phyloP scores from a whole-genome alignment of 306 rosid genomes.

The Adenanthera pavonina region DNA sequence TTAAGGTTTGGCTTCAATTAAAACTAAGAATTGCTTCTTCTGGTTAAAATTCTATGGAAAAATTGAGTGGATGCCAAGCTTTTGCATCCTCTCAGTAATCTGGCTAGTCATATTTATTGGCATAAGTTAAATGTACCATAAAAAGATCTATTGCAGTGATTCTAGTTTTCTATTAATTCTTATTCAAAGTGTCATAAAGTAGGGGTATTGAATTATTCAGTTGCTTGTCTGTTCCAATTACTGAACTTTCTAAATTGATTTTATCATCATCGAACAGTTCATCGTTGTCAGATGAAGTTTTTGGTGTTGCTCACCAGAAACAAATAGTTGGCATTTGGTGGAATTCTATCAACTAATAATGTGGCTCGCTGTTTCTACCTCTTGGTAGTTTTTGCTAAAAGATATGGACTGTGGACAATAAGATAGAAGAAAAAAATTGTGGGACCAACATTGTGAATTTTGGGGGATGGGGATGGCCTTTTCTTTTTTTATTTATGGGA shows the following conservation, averaged over 20 bases:
- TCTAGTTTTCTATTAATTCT: too few species aligned
- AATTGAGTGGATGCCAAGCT: background rate
- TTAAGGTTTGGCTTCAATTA: slow-evolving; percentile 5
- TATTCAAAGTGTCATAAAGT: too few species aligned
- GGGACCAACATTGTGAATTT: slow-evolving; percentile 7
- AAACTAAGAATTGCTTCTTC: slow-evolving; percentile 1
- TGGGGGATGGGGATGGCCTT: too few species aligned
- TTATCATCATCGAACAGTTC: background rate
- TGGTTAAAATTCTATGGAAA: background rate
- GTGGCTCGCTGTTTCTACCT: background rate
- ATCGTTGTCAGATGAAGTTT: background rate
- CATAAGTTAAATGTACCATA: background rate
- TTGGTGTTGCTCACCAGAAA: too few species aligned
- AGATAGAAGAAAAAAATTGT: background rate
- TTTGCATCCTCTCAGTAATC: background rate
- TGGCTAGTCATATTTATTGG: background rate
- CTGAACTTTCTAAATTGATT: background rate
- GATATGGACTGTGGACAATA: background rate
- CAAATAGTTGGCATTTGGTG: too few species aligned
- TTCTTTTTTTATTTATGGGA: background rate
- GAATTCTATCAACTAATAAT: too few species aligned
- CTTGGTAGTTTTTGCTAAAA: background rate
- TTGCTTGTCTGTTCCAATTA: background rate
- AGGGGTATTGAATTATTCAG: background rate
- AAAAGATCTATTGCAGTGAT: background rate